Evolutionary conservation across 345 rosid genomes (phyloP), one percentile per base, ranked within the genome.

Genomic region (Lenwebbia sp.): DNA sequence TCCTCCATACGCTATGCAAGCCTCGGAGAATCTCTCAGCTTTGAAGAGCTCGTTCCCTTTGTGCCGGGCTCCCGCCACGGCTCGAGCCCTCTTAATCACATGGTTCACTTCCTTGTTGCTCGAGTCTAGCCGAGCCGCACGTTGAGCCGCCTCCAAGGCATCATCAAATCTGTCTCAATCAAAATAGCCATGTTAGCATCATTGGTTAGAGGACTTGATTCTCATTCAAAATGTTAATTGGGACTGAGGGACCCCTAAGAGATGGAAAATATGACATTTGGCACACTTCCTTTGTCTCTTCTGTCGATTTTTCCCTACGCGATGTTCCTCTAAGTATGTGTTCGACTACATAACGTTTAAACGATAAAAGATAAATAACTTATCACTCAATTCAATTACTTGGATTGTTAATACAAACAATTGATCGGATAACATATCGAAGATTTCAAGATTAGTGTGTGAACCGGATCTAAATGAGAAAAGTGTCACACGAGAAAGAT

Each of bases 41-140:
- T 90, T 96, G 85, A 93, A 97, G 10, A 96, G 92, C 86, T 93
- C 88, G 87, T 97, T 97, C 74, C 99, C 99, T 0, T 91, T 94
- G 25, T 87, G 83, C 87, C 99, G 93, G 5, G 98, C 94, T 5
- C 92, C 89, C 21, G 93, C 92, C 83, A 92, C 94, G 1, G 94
- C 94, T 86, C 92, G 93, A 5, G 91, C 92, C 86, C 86, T 92
- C 88, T 87, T 93, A 21, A 86, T 83, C 56, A 90, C 91, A 10
- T 47, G 26, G 57, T 83, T 89, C 30, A 89, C 93, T 85, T 96
- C 99, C 89, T 87, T 91, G 91, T 91, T 94, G 76, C 90, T 90
- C 10, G 95, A 94, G 84, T 97, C 95, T 1, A 97, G 93, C 85
- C 90, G 86, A n/a, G 91, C 90, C n/a, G 99, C 98, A 85, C 92